Percentiles rank a stretch among this genome's conserved stretches.
These are phyloP conservation scores for Copromyces sp. DNA, from an alignment of 495 filamentous ascomycete species.

Conservation along the genomic window DNA sequence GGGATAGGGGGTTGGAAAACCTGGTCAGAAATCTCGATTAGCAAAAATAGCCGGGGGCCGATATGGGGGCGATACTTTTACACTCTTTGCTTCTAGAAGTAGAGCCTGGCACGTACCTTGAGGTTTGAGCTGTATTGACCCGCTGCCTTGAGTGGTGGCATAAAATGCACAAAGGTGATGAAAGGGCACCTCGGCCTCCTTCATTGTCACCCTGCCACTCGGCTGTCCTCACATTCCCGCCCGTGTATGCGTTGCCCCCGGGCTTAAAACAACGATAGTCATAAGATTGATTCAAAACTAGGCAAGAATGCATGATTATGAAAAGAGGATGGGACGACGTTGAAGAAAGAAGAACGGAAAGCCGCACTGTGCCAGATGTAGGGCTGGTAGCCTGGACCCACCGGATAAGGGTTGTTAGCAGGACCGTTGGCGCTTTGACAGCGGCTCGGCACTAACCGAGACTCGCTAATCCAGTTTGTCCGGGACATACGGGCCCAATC, in stretches of 20 bases:
- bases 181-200: neutral
- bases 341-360: neutral
- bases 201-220: neutral
- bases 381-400: neutral
- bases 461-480: neutral
- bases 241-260: neutral
- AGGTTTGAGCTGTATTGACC: neutral
- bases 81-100: neutral
- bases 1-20: neutral
- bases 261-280: neutral
- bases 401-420: neutral
- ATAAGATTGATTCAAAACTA: neutral
- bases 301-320: neutral
- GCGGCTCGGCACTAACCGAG: neutral
- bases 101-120: neutral
- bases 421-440: neutral
- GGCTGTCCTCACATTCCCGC: neutral
- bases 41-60: neutral
- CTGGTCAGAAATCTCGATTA: neutral
- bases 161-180: neutral
- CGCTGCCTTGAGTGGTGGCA: neutral
- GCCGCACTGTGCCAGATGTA: neutral
- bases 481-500: neutral
- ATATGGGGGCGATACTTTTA: neutral
- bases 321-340: neutral